phyloP scores from a whole-genome alignment of 129 eudicot species.

The Kitagawia praeruptora region DNA sequence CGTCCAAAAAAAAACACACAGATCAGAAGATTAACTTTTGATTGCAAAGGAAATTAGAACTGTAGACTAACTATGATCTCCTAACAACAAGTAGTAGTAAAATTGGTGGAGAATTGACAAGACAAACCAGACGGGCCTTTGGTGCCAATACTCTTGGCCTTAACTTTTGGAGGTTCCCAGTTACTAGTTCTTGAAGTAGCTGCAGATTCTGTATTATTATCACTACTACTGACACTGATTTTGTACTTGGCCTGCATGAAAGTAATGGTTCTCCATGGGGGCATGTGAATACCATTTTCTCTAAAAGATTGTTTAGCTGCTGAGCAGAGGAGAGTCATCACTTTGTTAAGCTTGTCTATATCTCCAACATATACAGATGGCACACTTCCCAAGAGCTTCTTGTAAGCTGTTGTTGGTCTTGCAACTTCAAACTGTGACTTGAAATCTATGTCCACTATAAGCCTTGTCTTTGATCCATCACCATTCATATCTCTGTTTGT shows the following conservation, averaged over 20 bases:
- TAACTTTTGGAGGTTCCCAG: neutral
- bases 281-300: slow-evolving; percentile 26
- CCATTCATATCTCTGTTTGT: neutral
- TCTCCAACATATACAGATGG: slow-evolving; percentile 23
- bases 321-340: slow-evolving; percentile 20
- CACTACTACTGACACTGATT: neutral
- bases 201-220: neutral
- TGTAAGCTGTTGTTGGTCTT: slow-evolving; percentile 26
- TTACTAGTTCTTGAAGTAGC: neutral
- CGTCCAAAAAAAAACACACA: neutral
- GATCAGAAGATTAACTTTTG: neutral
- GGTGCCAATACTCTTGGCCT: neutral
- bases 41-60: too few species aligned
- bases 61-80: neutral
- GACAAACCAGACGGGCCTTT: neutral
- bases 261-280: slow-evolving; percentile 13
- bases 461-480: neutral
- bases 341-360: slow-evolving; percentile 16
- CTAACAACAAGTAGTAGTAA: neutral
- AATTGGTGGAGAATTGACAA: neutral
- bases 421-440: slow-evolving; percentile 36
- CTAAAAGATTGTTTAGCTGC: slow-evolving; percentile 25
- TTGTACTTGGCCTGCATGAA: neutral
- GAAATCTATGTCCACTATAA: slow-evolving; percentile 31
- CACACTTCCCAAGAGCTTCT: slow-evolving; percentile 16